Base-by-base conservation (phyloP, 1,139 yeast genomes). In the Scheffersomyces lignicola region DNA sequence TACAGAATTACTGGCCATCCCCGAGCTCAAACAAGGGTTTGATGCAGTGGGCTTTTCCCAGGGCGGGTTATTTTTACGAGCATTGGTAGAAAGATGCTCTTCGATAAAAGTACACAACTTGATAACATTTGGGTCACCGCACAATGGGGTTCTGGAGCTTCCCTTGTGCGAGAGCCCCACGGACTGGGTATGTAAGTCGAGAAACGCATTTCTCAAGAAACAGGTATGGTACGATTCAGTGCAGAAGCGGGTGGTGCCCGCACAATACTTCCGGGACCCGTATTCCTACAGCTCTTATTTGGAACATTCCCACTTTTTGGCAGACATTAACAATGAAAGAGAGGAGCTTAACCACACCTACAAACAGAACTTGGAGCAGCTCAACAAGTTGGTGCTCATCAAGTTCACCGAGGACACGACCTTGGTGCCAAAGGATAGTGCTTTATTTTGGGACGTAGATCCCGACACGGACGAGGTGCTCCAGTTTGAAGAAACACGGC, bases 41-140 rank as follows among this genome's bases (percentile, higher is more conserved):
- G 83, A 83, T 52, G 86, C 82, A 4, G 69, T 86, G 32, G 95
- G 95, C 3, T 82, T 83, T 48, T 83, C 94, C 0, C 95, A 86
- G 52, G 95, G 95, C 23, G 95, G 95, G 0, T 56, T 86, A 10
- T 79, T 86, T 42, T 58, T 84, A 12, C 58, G 95, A 32, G 84
- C 81, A 2, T 70, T 83, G 31, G 66, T 77, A 21, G 83, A 86
- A 51, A 56, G 73, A 25, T 81, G 88, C 49, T 40, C 56, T 2
- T 62, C 64, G 35, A 61, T 82, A 1, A 62, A 69, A 3, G 65
- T 84, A 3, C 56, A 71, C 37, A 78, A 69, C 33, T 60, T 86
- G 33, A 64, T 85, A 11, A 82, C 95, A 0, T 84, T 83, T 60
- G 95, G 95, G 0, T 79, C 89, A 1, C 95, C 95, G 0, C 95